A percentile compares a stretch with the other conserved stretches of the same genome.
Evolutionary conservation across 2,329 filamentous ascomycete species (phyloP).

Genomic region (Pseudocercospora musae): DNA sequence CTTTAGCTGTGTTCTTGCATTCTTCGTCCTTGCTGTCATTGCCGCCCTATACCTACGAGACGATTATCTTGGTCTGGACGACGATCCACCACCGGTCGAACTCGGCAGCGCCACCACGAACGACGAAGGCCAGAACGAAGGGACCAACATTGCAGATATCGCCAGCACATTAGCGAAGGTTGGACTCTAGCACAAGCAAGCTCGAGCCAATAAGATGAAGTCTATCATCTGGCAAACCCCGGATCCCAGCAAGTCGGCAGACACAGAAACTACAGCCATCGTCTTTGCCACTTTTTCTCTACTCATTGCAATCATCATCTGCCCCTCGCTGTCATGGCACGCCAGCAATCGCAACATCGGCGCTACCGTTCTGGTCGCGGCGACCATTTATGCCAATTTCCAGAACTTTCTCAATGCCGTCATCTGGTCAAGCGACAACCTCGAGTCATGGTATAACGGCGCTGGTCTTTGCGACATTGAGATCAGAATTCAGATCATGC

Average conservation of each 20-base stretch:
- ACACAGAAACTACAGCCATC: constrained; percentile 30
- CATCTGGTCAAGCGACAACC: constrained; percentile 61
- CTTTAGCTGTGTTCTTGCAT: constrained; percentile 14
- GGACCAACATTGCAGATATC: not conserved
- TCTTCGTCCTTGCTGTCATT: constrained; percentile 14
- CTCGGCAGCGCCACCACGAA: not conserved
- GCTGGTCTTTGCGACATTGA: constrained; percentile 63
- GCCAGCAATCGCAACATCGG: constrained; percentile 59
- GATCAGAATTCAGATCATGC: constrained; percentile 55
- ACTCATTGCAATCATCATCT: constrained; percentile 51
- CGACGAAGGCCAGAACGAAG: not conserved
- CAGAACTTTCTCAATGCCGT: constrained; percentile 59
- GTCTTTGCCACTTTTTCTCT: constrained; percentile 50
- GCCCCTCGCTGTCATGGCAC: constrained; percentile 60
- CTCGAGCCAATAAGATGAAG: not conserved
- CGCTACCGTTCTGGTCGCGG: constrained; percentile 55
- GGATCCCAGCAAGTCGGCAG: not conserved
- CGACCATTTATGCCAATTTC: constrained; percentile 56
- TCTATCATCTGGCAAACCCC: not conserved
- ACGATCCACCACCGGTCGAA: constrained; percentile 17
- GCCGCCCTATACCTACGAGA: constrained; percentile 10
- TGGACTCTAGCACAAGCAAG: not conserved
- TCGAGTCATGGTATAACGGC: constrained; percentile 56
- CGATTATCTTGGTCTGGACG: constrained; percentile 12
- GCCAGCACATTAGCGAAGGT: not conserved